Conservation (phyloP, 352 stramenopile genomes). For the Phytophthora citricola region DNA sequence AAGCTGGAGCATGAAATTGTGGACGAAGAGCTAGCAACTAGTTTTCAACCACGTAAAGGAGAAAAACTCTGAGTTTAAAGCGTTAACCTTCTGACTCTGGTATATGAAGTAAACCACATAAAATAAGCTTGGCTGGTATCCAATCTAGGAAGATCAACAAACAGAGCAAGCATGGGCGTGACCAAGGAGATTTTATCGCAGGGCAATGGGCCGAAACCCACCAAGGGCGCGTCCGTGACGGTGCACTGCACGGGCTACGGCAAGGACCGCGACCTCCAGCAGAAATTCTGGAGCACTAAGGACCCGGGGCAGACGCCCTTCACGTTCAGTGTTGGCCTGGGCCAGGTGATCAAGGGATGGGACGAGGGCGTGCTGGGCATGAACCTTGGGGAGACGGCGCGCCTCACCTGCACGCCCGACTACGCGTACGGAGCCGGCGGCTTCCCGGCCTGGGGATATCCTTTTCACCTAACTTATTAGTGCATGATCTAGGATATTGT, state of each 20-base stretch:
- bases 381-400: slow-evolving; percentile 91
- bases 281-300: slow-evolving; percentile 97
- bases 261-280: slow-evolving; percentile 65
- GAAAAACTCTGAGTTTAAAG: too few species aligned
- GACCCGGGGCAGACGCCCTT: slow-evolving; percentile 95
- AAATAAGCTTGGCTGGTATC: slow-evolving; percentile 6
- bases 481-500: slow-evolving; percentile 17
- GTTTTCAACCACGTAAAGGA: too few species aligned
- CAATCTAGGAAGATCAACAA: slow-evolving; percentile 3
- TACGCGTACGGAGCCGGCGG: slow-evolving; percentile 95
- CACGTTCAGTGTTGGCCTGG: slow-evolving; percentile 92
- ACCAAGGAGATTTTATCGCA: slow-evolving; percentile 68
- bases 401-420: slow-evolving; percentile 93
- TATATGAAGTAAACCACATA: not conserved
- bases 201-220: slow-evolving; percentile 61
- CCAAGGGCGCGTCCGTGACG: slow-evolving; percentile 71
- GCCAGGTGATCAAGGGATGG: slow-evolving; percentile 96
- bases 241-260: slow-evolving; percentile 87
- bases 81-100: too few species aligned
- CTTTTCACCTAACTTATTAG: slow-evolving; percentile 34
- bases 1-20: too few species aligned
- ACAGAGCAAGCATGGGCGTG: slow-evolving; percentile 51
- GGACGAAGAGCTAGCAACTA: too few species aligned
- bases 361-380: slow-evolving; percentile 92
- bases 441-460: slow-evolving; percentile 95